Evolutionary conservation across 208 protist species (phyloP), one percentile per base, ranked within the genome.

Genomic region (Trypanosomatidae sp.): DNA sequence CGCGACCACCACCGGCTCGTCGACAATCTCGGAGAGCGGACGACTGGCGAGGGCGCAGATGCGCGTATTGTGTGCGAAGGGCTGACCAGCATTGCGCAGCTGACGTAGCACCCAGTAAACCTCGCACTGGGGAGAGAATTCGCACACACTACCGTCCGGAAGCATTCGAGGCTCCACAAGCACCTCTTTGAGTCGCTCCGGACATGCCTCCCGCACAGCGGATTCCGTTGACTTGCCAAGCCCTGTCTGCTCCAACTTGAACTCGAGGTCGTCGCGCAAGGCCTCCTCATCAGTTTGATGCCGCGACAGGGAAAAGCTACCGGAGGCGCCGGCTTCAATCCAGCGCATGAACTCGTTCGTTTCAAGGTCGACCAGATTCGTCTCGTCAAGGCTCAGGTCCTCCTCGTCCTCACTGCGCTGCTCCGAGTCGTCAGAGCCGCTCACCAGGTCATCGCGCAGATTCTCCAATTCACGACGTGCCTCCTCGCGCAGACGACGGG

Each of bases 101-200:
- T 96, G 90, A 22, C 88, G 77, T 41, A 96, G 75, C 50, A 96
- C 79, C 90, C 92, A 96, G 73, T 91, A 92, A 47, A 91, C 89
- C 81, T 96, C 88, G 15, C 84, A 76, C 47, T 90, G 81, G 33
- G 87, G 62, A 2, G 84, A 71, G 41, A 92, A 84, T 36, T 83
- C 71, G 78, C 89, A 92, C 49, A 84, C 74, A 46, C 84, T 86
- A 39, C 82, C 81, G 52, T 83, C 83, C 8, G 87, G 78, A 12
- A 93, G 78, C 39, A 30, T 10, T 39, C 78, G 80, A n/a, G 87
- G 73, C 25, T 77, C 86, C 15, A 93, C 77, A 2, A 74, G 49
- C 0, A 80, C 85, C 17, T 88, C 78, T 28, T 77, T 80, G 43
- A 90, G 83, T 1, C 91, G 86, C 79, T 95, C 88, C 15, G 91